A percentile compares a stretch with the other conserved stretches of the same genome.
These are phyloP conservation scores for Leucocoprinus birnbaumii DNA, from an alignment of 768 basidiomycete species.

Conservation along the genomic window DNA sequence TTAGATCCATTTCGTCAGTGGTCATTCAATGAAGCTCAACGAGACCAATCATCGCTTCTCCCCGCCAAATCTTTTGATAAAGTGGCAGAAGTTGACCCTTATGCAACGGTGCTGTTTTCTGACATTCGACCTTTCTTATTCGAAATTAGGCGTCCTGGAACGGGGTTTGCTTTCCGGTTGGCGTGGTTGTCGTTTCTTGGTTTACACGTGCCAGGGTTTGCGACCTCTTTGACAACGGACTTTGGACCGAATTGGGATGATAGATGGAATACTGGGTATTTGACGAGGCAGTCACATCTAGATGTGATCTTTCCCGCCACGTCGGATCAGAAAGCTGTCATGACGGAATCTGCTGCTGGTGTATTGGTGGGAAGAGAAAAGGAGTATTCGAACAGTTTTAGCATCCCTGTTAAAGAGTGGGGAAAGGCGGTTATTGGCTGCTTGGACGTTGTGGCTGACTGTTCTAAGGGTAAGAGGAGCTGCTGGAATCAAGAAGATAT, in stretches of 20 bases:
- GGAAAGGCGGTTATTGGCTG: slow-evolving; percentile 47
- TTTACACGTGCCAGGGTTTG: slow-evolving; percentile 68
- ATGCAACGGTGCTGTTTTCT: slow-evolving; percentile 66
- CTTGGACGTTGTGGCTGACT: slow-evolving; percentile 39
- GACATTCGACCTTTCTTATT: slow-evolving; percentile 66
- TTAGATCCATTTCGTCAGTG: slow-evolving; percentile 70
- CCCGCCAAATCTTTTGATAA: slow-evolving; percentile 57
- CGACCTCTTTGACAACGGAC: slow-evolving; percentile 31
- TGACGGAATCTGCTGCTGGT: slow-evolving; percentile 63
- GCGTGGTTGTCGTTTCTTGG: slow-evolving; percentile 73
- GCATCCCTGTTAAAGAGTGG: slow-evolving; percentile 69
- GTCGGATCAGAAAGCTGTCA: slow-evolving; percentile 26
- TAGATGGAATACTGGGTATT: slow-evolving; percentile 54
- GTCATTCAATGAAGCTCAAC: slow-evolving; percentile 51
- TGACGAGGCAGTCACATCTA: slow-evolving; percentile 44
- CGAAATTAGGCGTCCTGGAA: slow-evolving; percentile 36
- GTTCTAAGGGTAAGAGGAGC: slow-evolving; percentile 26
- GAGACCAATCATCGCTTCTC: slow-evolving; percentile 40
- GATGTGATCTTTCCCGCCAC: slow-evolving; percentile 50
- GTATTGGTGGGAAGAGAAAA: slow-evolving; percentile 64
- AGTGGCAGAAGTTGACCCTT: slow-evolving; percentile 59
- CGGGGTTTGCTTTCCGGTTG: slow-evolving; percentile 57
- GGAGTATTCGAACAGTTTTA: slow-evolving; percentile 54
- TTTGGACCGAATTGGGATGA: slow-evolving; percentile 54
- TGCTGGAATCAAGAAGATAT: slow-evolving; percentile 48